Conservation (phyloP, 345 rosid species). For the Populus alba region DNA sequence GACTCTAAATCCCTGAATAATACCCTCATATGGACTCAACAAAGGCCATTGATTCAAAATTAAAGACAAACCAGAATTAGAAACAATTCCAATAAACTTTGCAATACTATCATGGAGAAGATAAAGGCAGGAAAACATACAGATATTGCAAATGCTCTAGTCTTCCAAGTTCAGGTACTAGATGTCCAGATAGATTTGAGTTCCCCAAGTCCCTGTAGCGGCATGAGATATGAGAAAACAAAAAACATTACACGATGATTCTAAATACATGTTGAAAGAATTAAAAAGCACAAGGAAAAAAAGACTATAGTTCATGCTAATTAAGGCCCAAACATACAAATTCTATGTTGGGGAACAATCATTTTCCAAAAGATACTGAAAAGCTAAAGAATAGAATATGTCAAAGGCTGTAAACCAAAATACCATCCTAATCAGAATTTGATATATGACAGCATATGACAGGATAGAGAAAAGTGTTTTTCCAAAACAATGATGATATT, state of each 20-base stretch:
- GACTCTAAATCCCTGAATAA: background rate
- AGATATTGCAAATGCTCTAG: slow-evolving; percentile 86
- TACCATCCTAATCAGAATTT: background rate
- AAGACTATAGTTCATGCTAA: background rate
- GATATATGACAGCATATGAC: background rate
- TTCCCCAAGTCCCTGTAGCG: slow-evolving; percentile 88
- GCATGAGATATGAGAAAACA: background rate
- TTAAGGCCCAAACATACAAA: background rate
- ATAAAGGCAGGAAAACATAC: slow-evolving; percentile 37
- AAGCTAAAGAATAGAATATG: background rate
- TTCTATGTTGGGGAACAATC: background rate
- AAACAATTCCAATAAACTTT: background rate
- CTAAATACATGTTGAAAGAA: background rate
- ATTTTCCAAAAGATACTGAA: background rate
- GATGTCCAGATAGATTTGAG: slow-evolving; percentile 80
- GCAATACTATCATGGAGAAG: background rate
- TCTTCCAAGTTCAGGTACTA: slow-evolving; percentile 82
- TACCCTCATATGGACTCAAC: background rate
- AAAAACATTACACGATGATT: background rate
- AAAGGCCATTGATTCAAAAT: background rate
- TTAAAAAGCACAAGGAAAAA: background rate
- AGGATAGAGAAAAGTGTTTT: background rate
- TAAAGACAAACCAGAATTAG: background rate
- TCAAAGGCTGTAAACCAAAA: background rate
- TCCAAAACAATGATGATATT: no score